Percentiles rank a stretch among this genome's conserved stretches.
phyloP scores from a whole-genome alignment of 2,329 filamentous ascomycete genomes.

The Pezicula rhizophila region DNA sequence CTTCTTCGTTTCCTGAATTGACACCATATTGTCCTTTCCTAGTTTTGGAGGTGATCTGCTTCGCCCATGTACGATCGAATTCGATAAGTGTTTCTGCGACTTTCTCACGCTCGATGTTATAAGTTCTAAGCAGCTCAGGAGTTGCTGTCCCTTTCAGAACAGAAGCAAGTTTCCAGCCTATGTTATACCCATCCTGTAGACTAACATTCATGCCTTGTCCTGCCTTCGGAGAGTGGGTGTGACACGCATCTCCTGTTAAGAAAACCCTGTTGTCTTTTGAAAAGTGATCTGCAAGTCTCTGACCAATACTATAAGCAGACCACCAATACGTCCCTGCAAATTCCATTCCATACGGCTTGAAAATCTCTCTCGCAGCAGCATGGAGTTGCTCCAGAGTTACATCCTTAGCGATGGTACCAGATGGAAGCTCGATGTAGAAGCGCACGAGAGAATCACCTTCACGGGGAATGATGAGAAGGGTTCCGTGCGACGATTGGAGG shows the following conservation, averaged over 20 bases:
- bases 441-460: conserved; percentile 58
- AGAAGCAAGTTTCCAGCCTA: conserved; percentile 53
- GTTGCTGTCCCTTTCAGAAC: conserved; percentile 39
- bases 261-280: conserved; percentile 47
- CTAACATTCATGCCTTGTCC: conserved; percentile 54
- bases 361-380: conserved; percentile 35
- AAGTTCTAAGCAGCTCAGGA: conserved; percentile 42
- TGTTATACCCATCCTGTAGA: conserved; percentile 55
- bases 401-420: conserved; percentile 45
- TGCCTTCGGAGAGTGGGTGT: conserved; percentile 57
- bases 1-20: conserved; percentile 40
- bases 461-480: conserved; percentile 56
- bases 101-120: conserved; percentile 45
- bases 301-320: conserved; percentile 51
- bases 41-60: too few relatives aligned
- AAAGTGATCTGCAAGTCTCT: conserved; percentile 53
- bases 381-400: conserved; percentile 50
- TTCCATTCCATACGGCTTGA: conserved; percentile 17
- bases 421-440: conserved; percentile 43
- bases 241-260: conserved; percentile 49
- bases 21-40: conserved; percentile 36
- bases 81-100: conserved; percentile 52
- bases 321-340: conserved; percentile 39
- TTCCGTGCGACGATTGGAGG: conserved; percentile 48
- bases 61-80: too few relatives aligned